Evolutionary conservation across 2,329 filamentous ascomycete species (phyloP).

Genomic region (Kalmusia sp.): DNA sequence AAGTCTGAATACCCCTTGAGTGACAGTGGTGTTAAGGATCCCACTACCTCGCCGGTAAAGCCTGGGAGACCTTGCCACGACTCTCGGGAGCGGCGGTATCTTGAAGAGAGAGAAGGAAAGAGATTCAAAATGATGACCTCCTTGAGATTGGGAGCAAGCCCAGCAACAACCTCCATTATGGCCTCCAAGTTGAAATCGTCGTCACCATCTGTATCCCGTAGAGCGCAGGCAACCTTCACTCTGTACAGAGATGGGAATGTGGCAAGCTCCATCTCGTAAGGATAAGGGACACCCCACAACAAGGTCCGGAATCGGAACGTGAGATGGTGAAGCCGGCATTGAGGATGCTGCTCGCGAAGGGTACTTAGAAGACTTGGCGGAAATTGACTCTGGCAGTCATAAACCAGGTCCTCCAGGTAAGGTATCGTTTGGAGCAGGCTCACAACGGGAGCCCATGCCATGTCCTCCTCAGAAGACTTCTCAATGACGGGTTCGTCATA

Average conservation of each 20-base stretch:
- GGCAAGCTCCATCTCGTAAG: slow-evolving; percentile 31
- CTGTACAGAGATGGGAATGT: slow-evolving; percentile 27
- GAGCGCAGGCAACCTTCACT: slow-evolving; percentile 16
- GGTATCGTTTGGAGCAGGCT: slow-evolving; percentile 19
- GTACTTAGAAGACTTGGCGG: slow-evolving; percentile 24
- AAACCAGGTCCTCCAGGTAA: slow-evolving; percentile 23
- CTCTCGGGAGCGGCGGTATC: slow-evolving; percentile 1
- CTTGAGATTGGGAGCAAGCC: slow-evolving; percentile 30
- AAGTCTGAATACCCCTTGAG: slow-evolving; percentile 14
- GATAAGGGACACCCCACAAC: slow-evolving; percentile 24
- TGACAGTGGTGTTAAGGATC: slow-evolving; percentile 24
- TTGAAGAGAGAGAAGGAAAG: background rate
- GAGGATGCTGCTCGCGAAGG: slow-evolving; percentile 21
- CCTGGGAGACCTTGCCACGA: slow-evolving; percentile 28
- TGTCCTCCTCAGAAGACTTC: slow-evolving; percentile 23
- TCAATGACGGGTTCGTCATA: slow-evolving; percentile 26
- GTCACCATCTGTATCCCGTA: slow-evolving; percentile 22
- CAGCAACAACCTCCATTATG: slow-evolving; percentile 24
- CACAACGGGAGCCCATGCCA: slow-evolving; percentile 26
- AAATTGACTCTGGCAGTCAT: slow-evolving; percentile 28
- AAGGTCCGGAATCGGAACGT: slow-evolving; percentile 27
- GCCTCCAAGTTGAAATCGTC: slow-evolving; percentile 28
- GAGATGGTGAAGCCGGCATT: slow-evolving; percentile 26
- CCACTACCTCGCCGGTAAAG: slow-evolving; percentile 9
- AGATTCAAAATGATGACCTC: slow-evolving; percentile 18